These are phyloP conservation scores for Penicillium griseofulvum DNA, from an alignment of 2,329 filamentous ascomycete genomes.

Conservation along the genomic window DNA sequence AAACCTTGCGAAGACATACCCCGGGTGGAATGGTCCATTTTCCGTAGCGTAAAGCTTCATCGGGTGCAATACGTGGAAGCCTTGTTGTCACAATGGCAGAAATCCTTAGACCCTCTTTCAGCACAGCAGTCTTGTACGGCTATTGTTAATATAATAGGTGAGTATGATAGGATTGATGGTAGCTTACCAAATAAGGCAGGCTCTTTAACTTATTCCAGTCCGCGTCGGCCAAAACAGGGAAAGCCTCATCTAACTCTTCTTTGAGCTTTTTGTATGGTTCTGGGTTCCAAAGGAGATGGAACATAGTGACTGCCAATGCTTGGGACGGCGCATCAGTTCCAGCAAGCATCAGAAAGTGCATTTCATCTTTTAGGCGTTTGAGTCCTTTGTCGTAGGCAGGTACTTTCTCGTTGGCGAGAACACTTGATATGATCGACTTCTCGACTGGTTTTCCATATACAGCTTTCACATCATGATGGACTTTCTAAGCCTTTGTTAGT, in stretches of 20 bases:
- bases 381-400: background rate
- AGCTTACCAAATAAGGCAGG: background rate
- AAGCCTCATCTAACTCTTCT: background rate
- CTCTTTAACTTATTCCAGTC: background rate
- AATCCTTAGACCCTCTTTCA: background rate
- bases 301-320: background rate
- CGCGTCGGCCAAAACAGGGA: background rate
- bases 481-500: background rate
- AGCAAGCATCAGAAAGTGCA: background rate
- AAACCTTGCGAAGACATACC: background rate
- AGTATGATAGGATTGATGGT: background rate
- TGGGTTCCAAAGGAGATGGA: background rate
- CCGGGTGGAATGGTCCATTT: background rate
- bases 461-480: background rate
- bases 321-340: background rate
- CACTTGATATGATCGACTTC: background rate
- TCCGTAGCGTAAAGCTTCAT: background rate
- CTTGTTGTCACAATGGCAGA: background rate
- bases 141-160: background rate
- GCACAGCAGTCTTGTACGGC: background rate
- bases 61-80: background rate
- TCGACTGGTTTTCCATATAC: background rate
- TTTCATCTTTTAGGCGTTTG: background rate
- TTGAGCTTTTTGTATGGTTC: background rate
- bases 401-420: background rate